Evolutionary conservation across 306 rosid species (phyloP).

Genomic region (Ziziphus jujuba): DNA sequence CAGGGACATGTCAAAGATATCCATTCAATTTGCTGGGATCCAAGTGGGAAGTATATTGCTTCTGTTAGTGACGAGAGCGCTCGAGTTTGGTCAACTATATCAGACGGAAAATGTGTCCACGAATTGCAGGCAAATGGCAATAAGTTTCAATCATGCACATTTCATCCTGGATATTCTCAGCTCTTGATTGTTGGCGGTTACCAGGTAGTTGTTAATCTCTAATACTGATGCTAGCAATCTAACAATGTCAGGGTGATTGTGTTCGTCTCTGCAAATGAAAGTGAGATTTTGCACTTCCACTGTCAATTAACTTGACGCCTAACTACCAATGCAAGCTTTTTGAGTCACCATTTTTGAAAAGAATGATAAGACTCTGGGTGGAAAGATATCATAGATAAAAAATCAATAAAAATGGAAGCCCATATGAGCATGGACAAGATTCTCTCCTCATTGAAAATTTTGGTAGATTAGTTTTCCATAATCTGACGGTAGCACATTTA

Average conservation of each 20-base stretch:
- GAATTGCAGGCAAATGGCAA: constrained; percentile 49
- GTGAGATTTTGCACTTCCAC: background rate
- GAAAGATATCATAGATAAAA: too few relatives aligned
- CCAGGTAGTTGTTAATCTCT: constrained; percentile 39
- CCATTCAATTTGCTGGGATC: constrained; percentile 61
- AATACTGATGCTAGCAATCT: background rate
- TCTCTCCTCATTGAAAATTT: too few relatives aligned
- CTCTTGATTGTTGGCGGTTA: constrained; percentile 59
- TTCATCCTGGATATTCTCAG: constrained; percentile 46
- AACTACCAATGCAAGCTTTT: background rate
- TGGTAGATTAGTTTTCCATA: too few relatives aligned
- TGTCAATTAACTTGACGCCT: background rate
- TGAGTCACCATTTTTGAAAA: too few relatives aligned
- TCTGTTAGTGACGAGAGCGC: constrained; percentile 62
- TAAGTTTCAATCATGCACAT: constrained; percentile 58
- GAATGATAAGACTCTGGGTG: too few relatives aligned
- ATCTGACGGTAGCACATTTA: too few relatives aligned
- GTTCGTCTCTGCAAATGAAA: background rate
- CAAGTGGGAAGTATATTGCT: constrained; percentile 49
- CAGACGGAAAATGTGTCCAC: constrained; percentile 46
- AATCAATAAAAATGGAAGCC: too few relatives aligned
- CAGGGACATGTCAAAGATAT: constrained; percentile 59
- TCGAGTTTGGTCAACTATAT: constrained; percentile 43
- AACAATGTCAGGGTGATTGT: background rate
- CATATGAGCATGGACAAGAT: too few relatives aligned